Evolutionary conservation across 345 rosid species (phyloP), one percentile per base, ranked within the genome.

Genomic region (Lenwebbia sp.): DNA sequence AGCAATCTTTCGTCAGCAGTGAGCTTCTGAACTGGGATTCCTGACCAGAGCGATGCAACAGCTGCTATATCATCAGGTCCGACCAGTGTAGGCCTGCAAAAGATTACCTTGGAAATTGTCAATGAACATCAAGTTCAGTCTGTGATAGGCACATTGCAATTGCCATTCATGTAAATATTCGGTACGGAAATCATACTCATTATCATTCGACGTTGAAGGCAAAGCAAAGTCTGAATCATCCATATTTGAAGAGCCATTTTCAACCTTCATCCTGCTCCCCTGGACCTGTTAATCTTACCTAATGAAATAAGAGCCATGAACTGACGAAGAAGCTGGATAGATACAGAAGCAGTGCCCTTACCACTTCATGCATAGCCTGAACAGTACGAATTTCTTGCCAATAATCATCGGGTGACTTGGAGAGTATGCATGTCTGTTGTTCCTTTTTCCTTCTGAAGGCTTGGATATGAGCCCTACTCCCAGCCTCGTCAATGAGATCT

Each of bases 321-420:
- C 30, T 17, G 41, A 28, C 25, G 54, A 83, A 83, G 54, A 62
- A 33, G 41, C 30, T 52, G 30, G 57, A 85, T 51, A 70, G 56
- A 23, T 26, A 25, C 78, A 41, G 84, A 23, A 70, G 49, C 30
- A 81, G 86, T 40, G 83, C 82, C 82, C 85, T 91, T 96, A 96
- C 99, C 98, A 95, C 94, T 90, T 97, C 98, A 82, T 95, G 99
- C 98, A 97, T 97, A 84, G 99, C 99, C 88, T 94, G 95, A 90
- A 95, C 99, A 88, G 98, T 91, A 92, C 94, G 93, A 86, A 96
- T 97, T 90, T 97, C 99, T 88, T 95, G 98, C 99, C 99, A 97
- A 90, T 97, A 97, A 89, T 97, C 99, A 88, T 92, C 93, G 8
- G 99, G 98, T 51, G 94, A 88, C 91, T 94, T 92, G 19, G 98